These are phyloP conservation scores for Phytophthora nicotianae DNA, from an alignment of 352 stramenopile species.

Conservation along the genomic window DNA sequence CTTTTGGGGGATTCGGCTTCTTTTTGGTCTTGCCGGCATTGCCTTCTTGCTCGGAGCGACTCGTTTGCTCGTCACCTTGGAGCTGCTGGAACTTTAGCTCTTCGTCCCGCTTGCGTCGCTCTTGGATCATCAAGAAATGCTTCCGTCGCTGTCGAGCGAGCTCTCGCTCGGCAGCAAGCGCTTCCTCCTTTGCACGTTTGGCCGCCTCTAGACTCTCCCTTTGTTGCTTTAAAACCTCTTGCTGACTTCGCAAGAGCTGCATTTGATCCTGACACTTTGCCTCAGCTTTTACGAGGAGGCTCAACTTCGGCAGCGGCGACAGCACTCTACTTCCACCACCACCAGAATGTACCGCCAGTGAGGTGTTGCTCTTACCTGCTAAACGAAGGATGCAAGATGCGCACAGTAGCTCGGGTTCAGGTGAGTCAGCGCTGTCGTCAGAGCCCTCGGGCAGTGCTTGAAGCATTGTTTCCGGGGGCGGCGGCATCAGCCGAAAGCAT, in stretches of 20 bases:
- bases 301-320: constrained; percentile 53
- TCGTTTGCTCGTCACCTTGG: constrained; percentile 19
- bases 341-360: neutral
- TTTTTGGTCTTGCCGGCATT: constrained; percentile 21
- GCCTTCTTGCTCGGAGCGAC: constrained; percentile 28
- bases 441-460: constrained; percentile 8
- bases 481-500: constrained; percentile 44
- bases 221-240: constrained; percentile 51
- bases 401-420: constrained; percentile 36
- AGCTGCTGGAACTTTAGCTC: constrained; percentile 48
- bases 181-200: constrained; percentile 44
- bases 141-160: constrained; percentile 42
- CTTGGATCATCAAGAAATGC: constrained; percentile 42
- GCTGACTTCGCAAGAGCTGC: constrained; percentile 45
- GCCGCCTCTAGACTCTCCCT: constrained; percentile 46
- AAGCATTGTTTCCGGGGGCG: constrained; percentile 8
- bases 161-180: constrained; percentile 30
- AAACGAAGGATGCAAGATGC: constrained; percentile 32
- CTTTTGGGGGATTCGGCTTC: constrained; percentile 24
- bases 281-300: constrained; percentile 56
- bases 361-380: constrained; percentile 14
- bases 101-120: constrained; percentile 51
- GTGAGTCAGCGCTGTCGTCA: neutral
- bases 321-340: constrained; percentile 10
- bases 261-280: constrained; percentile 64